A percentile compares a stretch with the other conserved stretches of the same genome.
Evolutionary conservation across 2,329 filamentous ascomycete genomes (phyloP).

Genomic region (Rosellinia necatrix): DNA sequence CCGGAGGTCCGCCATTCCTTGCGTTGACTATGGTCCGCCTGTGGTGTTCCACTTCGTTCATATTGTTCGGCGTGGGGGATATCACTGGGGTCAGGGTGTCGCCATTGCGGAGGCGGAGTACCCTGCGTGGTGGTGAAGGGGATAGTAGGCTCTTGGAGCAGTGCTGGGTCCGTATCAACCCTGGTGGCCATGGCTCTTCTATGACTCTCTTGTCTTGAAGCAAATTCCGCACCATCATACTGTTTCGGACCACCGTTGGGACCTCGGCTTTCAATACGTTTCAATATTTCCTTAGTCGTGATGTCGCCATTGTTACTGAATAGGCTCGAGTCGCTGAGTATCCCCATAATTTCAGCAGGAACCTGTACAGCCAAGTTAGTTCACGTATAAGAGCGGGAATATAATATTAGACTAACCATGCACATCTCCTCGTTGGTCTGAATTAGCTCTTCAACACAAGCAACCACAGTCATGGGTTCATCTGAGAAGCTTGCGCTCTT

Average conservation of each 20-base stretch:
- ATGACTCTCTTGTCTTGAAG: slow-evolving; percentile 60
- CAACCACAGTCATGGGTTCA: slow-evolving; percentile 91
- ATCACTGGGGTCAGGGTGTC: slow-evolving; percentile 51
- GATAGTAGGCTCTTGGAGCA: slow-evolving; percentile 60
- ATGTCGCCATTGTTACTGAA: slow-evolving; percentile 84
- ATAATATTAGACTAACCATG: slow-evolving; percentile 68
- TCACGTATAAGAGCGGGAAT: background rate
- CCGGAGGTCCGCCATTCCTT: slow-evolving; percentile 64
- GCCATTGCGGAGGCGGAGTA: slow-evolving; percentile 56
- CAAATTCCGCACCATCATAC: slow-evolving; percentile 63
- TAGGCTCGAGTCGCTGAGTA: slow-evolving; percentile 80
- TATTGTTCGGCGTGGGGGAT: slow-evolving; percentile 52
- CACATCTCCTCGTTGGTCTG: slow-evolving; percentile 96
- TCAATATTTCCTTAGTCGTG: slow-evolving; percentile 96
- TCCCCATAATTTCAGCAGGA: slow-evolving; percentile 85
- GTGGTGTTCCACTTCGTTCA: slow-evolving; percentile 50
- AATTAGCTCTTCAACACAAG: slow-evolving; percentile 89
- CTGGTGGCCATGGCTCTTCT: slow-evolving; percentile 60
- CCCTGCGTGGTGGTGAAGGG: slow-evolving; percentile 49
- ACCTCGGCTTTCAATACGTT: slow-evolving; percentile 82
- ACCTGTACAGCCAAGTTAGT: slow-evolving; percentile 62
- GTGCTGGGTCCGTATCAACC: slow-evolving; percentile 86
- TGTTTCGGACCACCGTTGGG: slow-evolving; percentile 56
- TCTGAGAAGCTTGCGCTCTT: slow-evolving; percentile 73
- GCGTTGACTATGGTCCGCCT: slow-evolving; percentile 49